These are phyloP conservation scores for Euphorbia tirucalli DNA, from an alignment of 345 rosid species.

Conservation along the genomic window DNA sequence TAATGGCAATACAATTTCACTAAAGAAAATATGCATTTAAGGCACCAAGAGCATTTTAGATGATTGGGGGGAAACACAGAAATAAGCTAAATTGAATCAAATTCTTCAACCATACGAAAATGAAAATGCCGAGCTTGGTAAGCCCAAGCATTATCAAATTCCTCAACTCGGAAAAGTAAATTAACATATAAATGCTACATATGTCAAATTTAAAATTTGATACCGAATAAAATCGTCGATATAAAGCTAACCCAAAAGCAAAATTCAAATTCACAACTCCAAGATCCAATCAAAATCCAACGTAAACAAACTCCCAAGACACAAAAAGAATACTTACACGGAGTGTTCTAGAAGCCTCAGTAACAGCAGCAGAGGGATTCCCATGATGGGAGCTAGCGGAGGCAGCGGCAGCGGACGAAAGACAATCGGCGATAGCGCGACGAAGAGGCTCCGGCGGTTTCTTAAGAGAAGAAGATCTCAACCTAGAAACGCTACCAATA, in stretches of 20 bases:
- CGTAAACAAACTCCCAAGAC: not conserved
- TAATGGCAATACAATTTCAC: conserved; percentile 2
- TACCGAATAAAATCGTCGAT: no score
- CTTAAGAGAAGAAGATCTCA: conserved; percentile 78
- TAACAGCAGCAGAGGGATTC: conserved; percentile 45
- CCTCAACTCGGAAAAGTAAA: not conserved
- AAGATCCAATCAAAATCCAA: conserved; percentile 39
- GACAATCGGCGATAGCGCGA: conserved; percentile 84
- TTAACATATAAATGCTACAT: not conserved
- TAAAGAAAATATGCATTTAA: not conserved
- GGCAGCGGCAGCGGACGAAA: conserved; percentile 39
- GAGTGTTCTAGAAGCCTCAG: conserved; percentile 93
- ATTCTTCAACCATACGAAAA: not conserved
- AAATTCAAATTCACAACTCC: conserved; percentile 19
- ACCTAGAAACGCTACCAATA: conserved; percentile 53
- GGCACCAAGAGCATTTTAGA: no score
- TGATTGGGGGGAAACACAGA: not conserved
- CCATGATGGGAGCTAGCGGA: conserved; percentile 56
- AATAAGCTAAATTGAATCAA: not conserved
- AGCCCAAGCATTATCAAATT: not conserved
- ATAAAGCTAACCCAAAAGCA: no score
- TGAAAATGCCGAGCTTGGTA: not conserved
- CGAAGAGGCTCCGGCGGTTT: conserved; percentile 98
- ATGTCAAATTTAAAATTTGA: not conserved
- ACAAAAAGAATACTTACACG: conserved; percentile 62